Conservation (phyloP, 345 rosid species). For the Boechera retrofracta region DNA sequence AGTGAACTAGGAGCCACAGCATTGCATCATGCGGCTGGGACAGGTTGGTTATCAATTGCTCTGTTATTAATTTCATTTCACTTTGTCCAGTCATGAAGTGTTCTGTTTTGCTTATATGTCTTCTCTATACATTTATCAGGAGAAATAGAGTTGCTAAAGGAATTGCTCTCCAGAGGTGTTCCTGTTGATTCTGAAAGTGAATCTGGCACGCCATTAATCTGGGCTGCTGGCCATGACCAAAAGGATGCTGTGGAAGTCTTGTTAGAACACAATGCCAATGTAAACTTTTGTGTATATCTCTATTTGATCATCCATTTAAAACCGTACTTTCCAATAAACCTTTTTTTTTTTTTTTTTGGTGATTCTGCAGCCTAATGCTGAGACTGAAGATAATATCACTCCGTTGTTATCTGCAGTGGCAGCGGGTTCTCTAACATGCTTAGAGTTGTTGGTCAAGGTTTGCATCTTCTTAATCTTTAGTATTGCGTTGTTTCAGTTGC, state of each 20-base stretch:
- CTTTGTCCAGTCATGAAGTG: constrained; percentile 13
- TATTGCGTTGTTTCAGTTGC: not conserved
- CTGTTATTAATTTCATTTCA: not conserved
- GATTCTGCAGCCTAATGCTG: constrained; percentile 81
- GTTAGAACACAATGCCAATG: constrained; percentile 78
- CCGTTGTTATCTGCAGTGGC: constrained; percentile 91
- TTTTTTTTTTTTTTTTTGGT: not conserved
- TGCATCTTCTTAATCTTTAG: constrained; percentile 25
- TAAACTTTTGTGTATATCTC: constrained; percentile 39
- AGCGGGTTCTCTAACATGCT: constrained; percentile 79
- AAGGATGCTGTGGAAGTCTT: constrained; percentile 74
- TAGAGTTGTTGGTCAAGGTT: constrained; percentile 83
- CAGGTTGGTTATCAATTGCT: constrained; percentile 50
- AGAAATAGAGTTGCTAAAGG: constrained; percentile 64
- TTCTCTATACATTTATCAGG: constrained; percentile 51
- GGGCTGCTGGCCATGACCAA: constrained; percentile 95
- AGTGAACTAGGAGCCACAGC: constrained; percentile 90
- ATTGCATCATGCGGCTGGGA: constrained; percentile 89
- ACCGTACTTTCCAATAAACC: not conserved
- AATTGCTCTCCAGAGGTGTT: constrained; percentile 68
- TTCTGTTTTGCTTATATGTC: constrained; percentile 14
- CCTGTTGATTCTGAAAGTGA: constrained; percentile 84
- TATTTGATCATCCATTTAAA: not conserved
- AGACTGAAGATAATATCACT: constrained; percentile 83
- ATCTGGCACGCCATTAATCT: constrained; percentile 84